Percentiles rank a stretch among this genome's conserved stretches.
phyloP scores from a whole-genome alignment of 179 eudicot species.

The Vitellaria paradoxa region DNA sequence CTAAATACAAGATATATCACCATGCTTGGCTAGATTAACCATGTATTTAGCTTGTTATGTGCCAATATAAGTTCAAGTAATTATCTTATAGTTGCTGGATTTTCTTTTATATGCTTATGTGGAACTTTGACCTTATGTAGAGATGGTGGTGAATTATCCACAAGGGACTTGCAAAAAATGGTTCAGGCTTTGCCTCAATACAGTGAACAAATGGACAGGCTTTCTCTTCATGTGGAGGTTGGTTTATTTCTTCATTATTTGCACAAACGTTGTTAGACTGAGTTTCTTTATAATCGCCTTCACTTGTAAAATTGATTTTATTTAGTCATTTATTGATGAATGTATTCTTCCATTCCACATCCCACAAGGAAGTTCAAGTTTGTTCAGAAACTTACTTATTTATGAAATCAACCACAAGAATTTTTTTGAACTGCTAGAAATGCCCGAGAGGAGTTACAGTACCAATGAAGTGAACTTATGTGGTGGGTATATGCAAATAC shows the following conservation, averaged over 20 bases:
- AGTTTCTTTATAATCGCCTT: neutral
- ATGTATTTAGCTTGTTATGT: neutral
- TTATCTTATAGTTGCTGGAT: neutral
- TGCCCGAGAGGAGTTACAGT: neutral
- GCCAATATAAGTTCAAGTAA: neutral
- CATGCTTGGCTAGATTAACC: neutral
- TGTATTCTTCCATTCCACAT: too few species aligned
- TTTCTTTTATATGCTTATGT: conserved; percentile 4
- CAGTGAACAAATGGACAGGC: conserved; percentile 82
- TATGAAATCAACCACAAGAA: neutral
- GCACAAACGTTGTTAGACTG: neutral
- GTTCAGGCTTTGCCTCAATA: conserved; percentile 97
- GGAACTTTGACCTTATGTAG: conserved; percentile 38
- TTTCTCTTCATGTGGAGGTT: conserved; percentile 93
- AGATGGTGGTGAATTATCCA: conserved; percentile 84
- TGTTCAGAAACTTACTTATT: neutral
- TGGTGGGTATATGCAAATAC: neutral
- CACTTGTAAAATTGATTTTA: neutral
- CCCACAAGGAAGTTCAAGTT: too few species aligned
- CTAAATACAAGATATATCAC: neutral
- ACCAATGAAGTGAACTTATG: neutral
- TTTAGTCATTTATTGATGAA: too few species aligned
- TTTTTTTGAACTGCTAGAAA: neutral
- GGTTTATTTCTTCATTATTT: conserved; percentile 16
- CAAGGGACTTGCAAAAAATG: conserved; percentile 94